A percentile compares a stretch with the other conserved stretches of the same genome.
These are phyloP conservation scores for Uronychia binucleata DNA, from an alignment of 73 alveolate genomes.

Conservation along the genomic window DNA sequence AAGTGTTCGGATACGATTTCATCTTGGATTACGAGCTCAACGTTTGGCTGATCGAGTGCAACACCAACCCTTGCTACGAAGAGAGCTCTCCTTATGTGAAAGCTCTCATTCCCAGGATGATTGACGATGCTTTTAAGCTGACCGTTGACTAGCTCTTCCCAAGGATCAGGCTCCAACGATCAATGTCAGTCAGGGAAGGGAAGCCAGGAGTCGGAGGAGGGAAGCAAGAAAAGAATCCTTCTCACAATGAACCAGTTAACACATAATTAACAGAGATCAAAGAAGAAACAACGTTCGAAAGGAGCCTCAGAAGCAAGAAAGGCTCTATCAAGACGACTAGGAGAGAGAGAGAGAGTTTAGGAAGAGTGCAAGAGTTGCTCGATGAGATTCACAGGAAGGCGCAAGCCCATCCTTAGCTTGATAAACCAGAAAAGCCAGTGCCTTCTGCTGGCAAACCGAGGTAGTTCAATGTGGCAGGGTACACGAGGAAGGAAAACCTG, in stretches of 20 bases:
- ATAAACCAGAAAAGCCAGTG: neutral
- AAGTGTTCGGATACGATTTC: conserved; percentile 94
- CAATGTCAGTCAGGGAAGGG: conserved; percentile 3
- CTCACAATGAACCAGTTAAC: neutral
- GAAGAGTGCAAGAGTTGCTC: too few relatives aligned
- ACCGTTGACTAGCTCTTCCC: conserved; percentile 72
- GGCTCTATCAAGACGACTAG: neutral
- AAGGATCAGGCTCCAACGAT: conserved; percentile 4
- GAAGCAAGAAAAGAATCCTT: neutral
- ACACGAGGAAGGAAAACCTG: neutral
- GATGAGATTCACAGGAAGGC: too few relatives aligned
- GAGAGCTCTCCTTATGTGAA: conserved; percentile 79
- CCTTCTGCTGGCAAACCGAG: neutral
- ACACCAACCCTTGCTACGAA: conserved; percentile 91
- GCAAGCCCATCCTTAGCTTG: too few relatives aligned
- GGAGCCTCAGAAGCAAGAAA: neutral
- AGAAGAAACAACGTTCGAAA: neutral
- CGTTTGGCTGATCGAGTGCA: conserved; percentile 88
- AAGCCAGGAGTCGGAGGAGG: neutral
- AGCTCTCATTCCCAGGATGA: conserved; percentile 83
- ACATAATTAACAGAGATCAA: neutral
- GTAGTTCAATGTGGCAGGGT: conserved; percentile 3
- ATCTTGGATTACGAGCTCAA: conserved; percentile 85
- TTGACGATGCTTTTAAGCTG: conserved; percentile 87
- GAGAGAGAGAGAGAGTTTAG: neutral